Base-by-base conservation (phyloP, 2,329 filamentous ascomycete genomes). In the Pyricularia pennisetigena region DNA sequence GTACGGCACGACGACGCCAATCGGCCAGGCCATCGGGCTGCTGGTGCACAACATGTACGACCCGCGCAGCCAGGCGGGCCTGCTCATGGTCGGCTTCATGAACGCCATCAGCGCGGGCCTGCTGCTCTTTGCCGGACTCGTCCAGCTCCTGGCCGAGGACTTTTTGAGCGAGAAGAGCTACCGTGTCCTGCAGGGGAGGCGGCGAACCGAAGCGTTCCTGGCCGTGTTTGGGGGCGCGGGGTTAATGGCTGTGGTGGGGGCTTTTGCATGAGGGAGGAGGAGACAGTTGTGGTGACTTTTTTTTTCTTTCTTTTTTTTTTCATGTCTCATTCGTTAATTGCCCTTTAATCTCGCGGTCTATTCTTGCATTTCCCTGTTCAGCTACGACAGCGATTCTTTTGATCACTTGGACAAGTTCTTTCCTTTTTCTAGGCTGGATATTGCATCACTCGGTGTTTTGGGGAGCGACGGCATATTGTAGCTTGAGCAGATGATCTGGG, bases 61-160 rank as follows among this genome's bases (percentile, higher is more conserved):
- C 71, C 92, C 93, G 1, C 84, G 86, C 73, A 92, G 90, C 73
- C 85, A 92, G 74, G 86, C 88, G 0, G 92, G 93, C 0, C 79
- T 96, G 65, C 80, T 96, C 29, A 90, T 94, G 79, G 92, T 96
- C 6, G 93, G 93, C 8, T 87, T 94, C 75, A 95, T 94, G 84
- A 96, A 97, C 74, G 92, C 91, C 57, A 90, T 96, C 67, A 93
- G 90, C 10, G 89, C 90, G 66, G 93, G 93, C 0, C 81, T 97
- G 66, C 78, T 97, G 30, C 81, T 96, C 3, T 96, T 94, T 75
- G 92, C 93, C 0, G 92, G 91, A 0, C 80, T 97, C 62, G 93
- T 96, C 4, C 92, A 97, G 79, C 82, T 97, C 24, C 82, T 97
- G 64, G 90, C 92, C 0, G 92, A 96, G 77, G 93, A 97, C 73